Conservation (phyloP, 352 stramenopile genomes). For the Phytophthora sp. region DNA sequence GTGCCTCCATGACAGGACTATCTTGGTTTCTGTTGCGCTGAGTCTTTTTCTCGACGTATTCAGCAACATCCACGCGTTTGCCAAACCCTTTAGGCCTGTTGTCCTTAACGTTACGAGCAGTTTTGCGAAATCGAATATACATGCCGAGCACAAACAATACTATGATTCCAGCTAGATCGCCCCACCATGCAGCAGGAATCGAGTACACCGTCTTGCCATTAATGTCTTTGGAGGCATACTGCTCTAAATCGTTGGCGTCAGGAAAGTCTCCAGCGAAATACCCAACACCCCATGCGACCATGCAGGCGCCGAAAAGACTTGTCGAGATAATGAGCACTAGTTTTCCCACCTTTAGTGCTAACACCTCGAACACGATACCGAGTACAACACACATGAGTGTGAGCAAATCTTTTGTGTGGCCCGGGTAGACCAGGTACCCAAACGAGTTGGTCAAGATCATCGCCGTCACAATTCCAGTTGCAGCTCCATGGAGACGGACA, state of each 20-base stretch:
- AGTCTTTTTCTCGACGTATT: slow-evolving; percentile 29
- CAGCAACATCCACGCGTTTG: slow-evolving; percentile 1
- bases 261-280: slow-evolving; percentile 73
- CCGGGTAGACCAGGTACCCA: slow-evolving; percentile 61
- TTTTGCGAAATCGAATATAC: slow-evolving; percentile 71
- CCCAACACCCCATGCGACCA: slow-evolving; percentile 62
- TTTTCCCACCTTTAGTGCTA: slow-evolving; percentile 58
- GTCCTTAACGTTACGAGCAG: slow-evolving; percentile 35
- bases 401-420: slow-evolving; percentile 49
- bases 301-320: slow-evolving; percentile 50
- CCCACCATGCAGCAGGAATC: slow-evolving; percentile 68
- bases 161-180: slow-evolving; percentile 53
- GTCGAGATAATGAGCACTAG: slow-evolving; percentile 59
- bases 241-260: slow-evolving; percentile 53
- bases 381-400: slow-evolving; percentile 54
- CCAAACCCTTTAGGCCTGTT: slow-evolving; percentile 28
- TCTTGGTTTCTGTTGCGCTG: slow-evolving; percentile 9
- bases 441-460: slow-evolving; percentile 64
- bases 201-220: slow-evolving; percentile 58
- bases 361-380: slow-evolving; percentile 39
- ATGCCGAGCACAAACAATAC: slow-evolving; percentile 60
- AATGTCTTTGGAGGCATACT: slow-evolving; percentile 38
- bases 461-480: slow-evolving; percentile 54
- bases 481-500: slow-evolving; percentile 30
- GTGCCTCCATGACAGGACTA: slow-evolving; percentile 12